Base-by-base conservation (phyloP, 2,329 filamentous ascomycete species). In the Mariannaea sp. region DNA sequence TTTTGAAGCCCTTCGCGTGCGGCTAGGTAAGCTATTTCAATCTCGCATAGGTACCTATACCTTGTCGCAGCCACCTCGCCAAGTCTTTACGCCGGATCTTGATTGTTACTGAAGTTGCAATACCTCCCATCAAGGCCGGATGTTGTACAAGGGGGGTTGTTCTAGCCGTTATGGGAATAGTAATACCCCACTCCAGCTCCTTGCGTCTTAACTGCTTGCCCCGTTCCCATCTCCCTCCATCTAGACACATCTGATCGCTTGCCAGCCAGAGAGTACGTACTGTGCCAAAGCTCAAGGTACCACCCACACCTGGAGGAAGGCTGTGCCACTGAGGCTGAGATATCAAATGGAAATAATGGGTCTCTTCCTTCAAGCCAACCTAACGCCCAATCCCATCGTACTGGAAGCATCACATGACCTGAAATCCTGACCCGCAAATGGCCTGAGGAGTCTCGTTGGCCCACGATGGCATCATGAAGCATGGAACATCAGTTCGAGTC, bases 391-490 rank as follows among this genome's bases (percentile, higher is more conserved):
- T 29, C 35, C n/a, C n/a, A n/a, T n/a, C n/a, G n/a, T n/a, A n/a
- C n/a, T n/a, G n/a, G n/a, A n/a, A n/a, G 38, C 40, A 56, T 66
- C 64, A 66, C 64, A 66, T 66, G 64, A 66, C 51, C 26, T 17
- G 41, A 13, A 22, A 42, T 36, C 22, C 24, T 19, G 48, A 22
- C 52, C 63, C 63, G 56, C 60, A 49, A 48, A 27, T 39, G 4
- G 30, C 36, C 40, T 55, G 51, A 51, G 63, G 53, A 56, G 53
- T 40, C 47, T 64, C 55, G 58, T 66, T 29, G 26, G 12, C 60
- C 54, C 45, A 59, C 57, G 56, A 66, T 66, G 64, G 64, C 60
- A 66, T 66, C 64, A 66, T 65, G 56, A 36, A 44, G 17, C 24
- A 43, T 14, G 32, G 19, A 19, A 39, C 40, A 14, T 52, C 41